Percentiles rank a stretch among this genome's conserved stretches.
These are phyloP conservation scores for Epichloe brachyelytri DNA, from an alignment of 2,329 filamentous ascomycete genomes.

Conservation along the genomic window DNA sequence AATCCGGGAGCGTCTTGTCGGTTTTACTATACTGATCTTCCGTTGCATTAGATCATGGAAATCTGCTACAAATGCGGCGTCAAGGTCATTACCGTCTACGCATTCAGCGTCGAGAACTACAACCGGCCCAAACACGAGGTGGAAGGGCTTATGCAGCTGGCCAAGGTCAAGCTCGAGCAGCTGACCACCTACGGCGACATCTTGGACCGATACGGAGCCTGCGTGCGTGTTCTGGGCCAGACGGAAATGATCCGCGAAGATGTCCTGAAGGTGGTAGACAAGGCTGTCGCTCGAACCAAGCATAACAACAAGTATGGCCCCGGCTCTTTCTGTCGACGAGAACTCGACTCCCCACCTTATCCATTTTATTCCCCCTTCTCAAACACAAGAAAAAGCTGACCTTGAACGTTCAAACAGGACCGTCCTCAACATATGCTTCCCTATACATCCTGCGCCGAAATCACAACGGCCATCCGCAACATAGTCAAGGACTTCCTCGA, in stretches of 20 bases:
- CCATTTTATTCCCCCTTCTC: background rate
- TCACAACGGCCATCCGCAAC: constrained; percentile 74
- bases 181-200: constrained; percentile 87
- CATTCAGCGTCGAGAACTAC: constrained; percentile 98
- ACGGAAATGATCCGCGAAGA: constrained; percentile 73
- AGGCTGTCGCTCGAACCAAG: constrained; percentile 73
- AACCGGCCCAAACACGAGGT: constrained; percentile 95
- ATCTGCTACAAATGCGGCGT: constrained; percentile 97
- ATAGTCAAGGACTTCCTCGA: constrained; percentile 80
- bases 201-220: constrained; percentile 82
- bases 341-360: background rate
- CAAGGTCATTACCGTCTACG: constrained; percentile 93
- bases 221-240: constrained; percentile 75
- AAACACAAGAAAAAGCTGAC: background rate
- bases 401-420: constrained; percentile 24
- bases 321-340: background rate
- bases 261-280: constrained; percentile 78
- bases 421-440: constrained; percentile 87
- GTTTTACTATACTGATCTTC: background rate
- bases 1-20: background rate
- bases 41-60: constrained; percentile 59
- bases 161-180: constrained; percentile 87
- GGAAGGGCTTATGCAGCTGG: constrained; percentile 93
- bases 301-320: constrained; percentile 60
- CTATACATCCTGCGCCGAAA: constrained; percentile 92